phyloP scores from a whole-genome alignment of 768 basidiomycete genomes.

The Tylopilus subfusipes region DNA sequence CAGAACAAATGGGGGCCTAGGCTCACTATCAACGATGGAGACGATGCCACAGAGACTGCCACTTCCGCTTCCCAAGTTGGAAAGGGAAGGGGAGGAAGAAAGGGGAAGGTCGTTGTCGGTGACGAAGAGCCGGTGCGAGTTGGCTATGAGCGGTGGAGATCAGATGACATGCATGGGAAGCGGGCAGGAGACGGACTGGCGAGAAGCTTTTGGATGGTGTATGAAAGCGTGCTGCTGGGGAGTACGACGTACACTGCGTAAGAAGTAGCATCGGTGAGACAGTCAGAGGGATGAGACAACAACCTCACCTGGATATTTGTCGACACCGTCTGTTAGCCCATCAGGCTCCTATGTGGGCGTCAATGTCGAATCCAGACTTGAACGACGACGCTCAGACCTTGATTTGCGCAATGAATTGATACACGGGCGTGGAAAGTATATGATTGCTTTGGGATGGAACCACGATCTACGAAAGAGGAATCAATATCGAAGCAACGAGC shows the following conservation, averaged over 20 bases:
- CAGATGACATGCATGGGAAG: constrained; percentile 1
- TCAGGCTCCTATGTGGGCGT: constrained; percentile 49
- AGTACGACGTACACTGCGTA: constrained; percentile 69
- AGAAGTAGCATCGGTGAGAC: not conserved
- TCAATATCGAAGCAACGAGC: not conserved
- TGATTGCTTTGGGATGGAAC: constrained; percentile 80
- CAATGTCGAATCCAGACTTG: not conserved
- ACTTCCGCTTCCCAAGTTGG: constrained; percentile 34
- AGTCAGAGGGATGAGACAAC: not conserved
- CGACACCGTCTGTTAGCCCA: constrained; percentile 75
- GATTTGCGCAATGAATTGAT: constrained; percentile 67
- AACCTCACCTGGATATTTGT: constrained; percentile 67
- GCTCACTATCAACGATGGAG: constrained; percentile 76
- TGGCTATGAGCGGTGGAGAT: constrained; percentile 45
- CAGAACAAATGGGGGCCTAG: not conserved
- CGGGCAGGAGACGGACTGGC: constrained; percentile 54
- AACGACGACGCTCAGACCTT: constrained; percentile 45
- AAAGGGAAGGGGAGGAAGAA: constrained; percentile 47
- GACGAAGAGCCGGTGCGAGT: constrained; percentile 76
- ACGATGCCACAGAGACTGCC: constrained; percentile 66
- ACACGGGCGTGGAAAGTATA: constrained; percentile 63
- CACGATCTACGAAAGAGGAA: constrained; percentile 50
- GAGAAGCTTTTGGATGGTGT: constrained; percentile 75
- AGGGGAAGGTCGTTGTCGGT: constrained; percentile 52
- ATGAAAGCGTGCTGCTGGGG: constrained; percentile 58